Evolutionary conservation across 805 yeast species (phyloP).

Genomic region (Lipomyces sp.): DNA sequence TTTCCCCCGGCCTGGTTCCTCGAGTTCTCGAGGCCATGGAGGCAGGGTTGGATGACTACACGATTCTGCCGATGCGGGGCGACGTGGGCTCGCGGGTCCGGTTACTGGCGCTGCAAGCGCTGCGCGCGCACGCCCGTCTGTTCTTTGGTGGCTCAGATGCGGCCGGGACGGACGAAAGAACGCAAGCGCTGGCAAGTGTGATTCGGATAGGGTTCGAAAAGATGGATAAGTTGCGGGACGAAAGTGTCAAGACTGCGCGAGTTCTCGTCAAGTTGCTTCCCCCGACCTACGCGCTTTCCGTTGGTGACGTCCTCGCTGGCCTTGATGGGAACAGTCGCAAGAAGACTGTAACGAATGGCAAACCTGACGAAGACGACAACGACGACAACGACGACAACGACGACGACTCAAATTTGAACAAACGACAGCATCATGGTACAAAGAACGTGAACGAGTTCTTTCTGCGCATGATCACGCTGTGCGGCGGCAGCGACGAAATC

Average conservation of each 20-base stretch:
- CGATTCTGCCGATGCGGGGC: conserved; percentile 68
- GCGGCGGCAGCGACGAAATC: neutral
- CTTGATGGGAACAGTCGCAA: no score
- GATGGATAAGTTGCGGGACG: conserved; percentile 51
- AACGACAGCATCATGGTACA: no score
- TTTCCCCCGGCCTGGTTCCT: neutral
- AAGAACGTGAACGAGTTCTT: neutral
- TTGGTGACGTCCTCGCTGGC: neutral
- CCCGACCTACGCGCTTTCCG: neutral
- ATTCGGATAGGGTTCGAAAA: conserved; percentile 62
- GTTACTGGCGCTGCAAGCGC: conserved; percentile 45
- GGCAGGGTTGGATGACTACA: conserved; percentile 64
- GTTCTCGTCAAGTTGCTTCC: neutral
- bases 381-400: neutral
- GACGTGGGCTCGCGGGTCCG: conserved; percentile 87
- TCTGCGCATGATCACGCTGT: conserved; percentile 1
- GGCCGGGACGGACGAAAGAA: no score
- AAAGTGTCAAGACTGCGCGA: conserved; percentile 43
- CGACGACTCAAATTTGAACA: no score
- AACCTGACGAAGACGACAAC: no score
- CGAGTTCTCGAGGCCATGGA: neutral
- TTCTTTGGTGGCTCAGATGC: neutral
- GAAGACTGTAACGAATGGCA: neutral
- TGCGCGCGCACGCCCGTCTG: conserved; percentile 35
- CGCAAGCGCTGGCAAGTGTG: conserved; percentile 36